Evolutionary conservation across 306 rosid species (phyloP), one percentile per base, ranked within the genome.

Genomic region (Vachellia pachyceras): DNA sequence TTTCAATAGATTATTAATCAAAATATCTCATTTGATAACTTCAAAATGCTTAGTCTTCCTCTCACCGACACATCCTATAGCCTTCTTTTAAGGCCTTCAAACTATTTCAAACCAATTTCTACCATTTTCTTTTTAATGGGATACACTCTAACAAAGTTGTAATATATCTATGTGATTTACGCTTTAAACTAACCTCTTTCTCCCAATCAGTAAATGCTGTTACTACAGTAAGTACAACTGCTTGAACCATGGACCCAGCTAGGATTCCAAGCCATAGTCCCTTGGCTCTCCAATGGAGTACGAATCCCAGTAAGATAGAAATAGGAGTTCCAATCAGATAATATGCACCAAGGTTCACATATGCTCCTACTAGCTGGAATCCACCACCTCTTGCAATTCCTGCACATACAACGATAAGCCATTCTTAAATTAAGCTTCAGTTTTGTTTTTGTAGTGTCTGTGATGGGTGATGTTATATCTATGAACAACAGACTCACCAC

Each of bases 361-460:
- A 87, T 65, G 85, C 89, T 12, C 87, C 88, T 7, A 70, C 41
- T 64, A 33, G 57, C 54, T 85, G 88, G 71, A 79, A 82, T 49
- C 88, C 89, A 58, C 89, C 83, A 49, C 89, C 89, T 83, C 87
- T 77, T 8, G 85, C 89, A 50, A 86, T 57, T 9, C 89, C 89
- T 86, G 40, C 58, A 77, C 17, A 15, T 33, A 14, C 11, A 50
- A 50, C 6, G 0, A 64, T 6, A 12, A 25, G n/a, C 33, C 37
- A 61, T 25, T 61, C 40, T 29, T 13, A 61, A 12, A 2, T 29
- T 61, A 9, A 29, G 39, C 15, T 2, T 61, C 39, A 61, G 0
- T 29, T n/a, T 23, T 23, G 2, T 1, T 57, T 33, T 29, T 14
- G 1, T 13, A 61, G 40, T 12, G 20, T 29, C 1, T 25, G 39